Evolutionary conservation across 2,329 filamentous ascomycete genomes (phyloP).

Genomic region (Aspergillus vadensis): DNA sequence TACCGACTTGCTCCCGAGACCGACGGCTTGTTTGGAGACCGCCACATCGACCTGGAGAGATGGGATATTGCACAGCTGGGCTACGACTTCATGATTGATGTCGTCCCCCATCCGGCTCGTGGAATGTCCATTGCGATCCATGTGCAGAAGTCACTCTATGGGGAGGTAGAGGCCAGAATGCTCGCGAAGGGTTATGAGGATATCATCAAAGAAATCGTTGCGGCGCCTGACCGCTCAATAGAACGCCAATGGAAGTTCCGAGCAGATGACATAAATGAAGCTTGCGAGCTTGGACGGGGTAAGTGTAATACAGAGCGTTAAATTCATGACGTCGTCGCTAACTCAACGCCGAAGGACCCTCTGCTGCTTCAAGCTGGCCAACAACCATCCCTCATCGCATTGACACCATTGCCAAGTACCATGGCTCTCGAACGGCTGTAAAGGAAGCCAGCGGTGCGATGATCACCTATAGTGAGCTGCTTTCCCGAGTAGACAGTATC

Average conservation of each 20-base stretch:
- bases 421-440: neutral
- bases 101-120: constrained; percentile 34
- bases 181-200: constrained; percentile 14
- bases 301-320: too few species aligned
- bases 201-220: neutral
- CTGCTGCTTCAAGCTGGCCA: too few species aligned
- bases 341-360: too few species aligned
- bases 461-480: neutral
- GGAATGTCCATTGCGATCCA: constrained; percentile 21
- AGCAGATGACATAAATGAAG: too few species aligned
- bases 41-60: neutral
- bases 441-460: neutral
- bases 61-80: constrained; percentile 23
- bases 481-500: neutral
- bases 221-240: too few species aligned
- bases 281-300: too few species aligned
- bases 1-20: constrained; percentile 42
- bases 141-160: constrained; percentile 38
- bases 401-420: too few species aligned
- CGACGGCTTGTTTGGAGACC: constrained; percentile 25
- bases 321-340: too few species aligned
- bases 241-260: too few species aligned
- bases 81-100: constrained; percentile 42
- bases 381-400: too few species aligned
- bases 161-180: constrained; percentile 25